Percentiles rank a stretch among this genome's conserved stretches.
These are phyloP conservation scores for Leishmania amazonensis DNA, from an alignment of 208 protist species.

Conservation along the genomic window DNA sequence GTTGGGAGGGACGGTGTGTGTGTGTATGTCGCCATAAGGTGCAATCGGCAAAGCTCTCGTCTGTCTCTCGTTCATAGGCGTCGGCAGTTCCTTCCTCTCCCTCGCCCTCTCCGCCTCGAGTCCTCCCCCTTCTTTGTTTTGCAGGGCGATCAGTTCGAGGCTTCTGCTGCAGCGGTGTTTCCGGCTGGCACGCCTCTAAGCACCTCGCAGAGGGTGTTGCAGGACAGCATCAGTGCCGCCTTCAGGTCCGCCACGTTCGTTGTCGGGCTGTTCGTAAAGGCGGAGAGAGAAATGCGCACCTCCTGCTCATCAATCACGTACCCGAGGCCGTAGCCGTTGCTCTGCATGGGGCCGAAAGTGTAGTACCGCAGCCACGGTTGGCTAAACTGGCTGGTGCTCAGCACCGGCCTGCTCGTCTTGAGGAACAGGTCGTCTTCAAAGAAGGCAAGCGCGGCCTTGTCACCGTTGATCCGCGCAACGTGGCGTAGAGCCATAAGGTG, in stretches of 20 bases:
- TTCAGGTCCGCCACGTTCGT: slow-evolving; percentile 68
- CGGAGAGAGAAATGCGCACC: slow-evolving; percentile 87
- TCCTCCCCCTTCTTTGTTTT: background rate
- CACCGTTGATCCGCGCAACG: slow-evolving; percentile 55
- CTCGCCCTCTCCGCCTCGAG: background rate
- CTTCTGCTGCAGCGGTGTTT: background rate
- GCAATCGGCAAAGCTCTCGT: background rate
- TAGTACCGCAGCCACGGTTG: slow-evolving; percentile 77
- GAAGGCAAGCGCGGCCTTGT: slow-evolving; percentile 77
- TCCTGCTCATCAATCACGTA: slow-evolving; percentile 90
- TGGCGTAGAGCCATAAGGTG: slow-evolving; percentile 90
- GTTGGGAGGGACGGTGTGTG: background rate
- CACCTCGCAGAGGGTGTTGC: slow-evolving; percentile 23
- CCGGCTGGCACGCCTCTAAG: slow-evolving; percentile 11
- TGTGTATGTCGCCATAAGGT: background rate
- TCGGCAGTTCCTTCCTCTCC: background rate
- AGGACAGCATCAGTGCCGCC: slow-evolving; percentile 25
- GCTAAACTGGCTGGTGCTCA: slow-evolving; percentile 76
- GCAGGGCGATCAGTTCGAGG: background rate
- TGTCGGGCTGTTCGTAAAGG: slow-evolving; percentile 76
- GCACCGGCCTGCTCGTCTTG: slow-evolving; percentile 40
- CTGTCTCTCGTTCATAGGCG: background rate
- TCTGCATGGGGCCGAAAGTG: slow-evolving; percentile 84
- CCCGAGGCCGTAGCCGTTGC: slow-evolving; percentile 92
- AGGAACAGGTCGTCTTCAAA: slow-evolving; percentile 81